phyloP scores from a whole-genome alignment of 768 basidiomycete genomes.

The Auricularia cornea region DNA sequence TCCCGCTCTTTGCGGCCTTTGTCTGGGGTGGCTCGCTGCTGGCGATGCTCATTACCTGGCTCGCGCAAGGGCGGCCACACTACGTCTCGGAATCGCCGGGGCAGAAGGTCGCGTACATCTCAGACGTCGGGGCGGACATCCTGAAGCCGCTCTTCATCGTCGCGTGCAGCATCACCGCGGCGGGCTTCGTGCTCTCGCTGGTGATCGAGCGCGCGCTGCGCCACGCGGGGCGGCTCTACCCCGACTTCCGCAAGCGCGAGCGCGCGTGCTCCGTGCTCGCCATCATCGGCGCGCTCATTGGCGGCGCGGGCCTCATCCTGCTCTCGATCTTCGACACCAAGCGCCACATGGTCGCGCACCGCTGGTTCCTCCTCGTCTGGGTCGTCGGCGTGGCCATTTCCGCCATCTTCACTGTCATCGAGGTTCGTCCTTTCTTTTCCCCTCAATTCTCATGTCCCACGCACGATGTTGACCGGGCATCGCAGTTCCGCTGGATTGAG shows the following conservation, averaged over 20 bases:
- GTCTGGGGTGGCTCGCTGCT: slow-evolving; percentile 38
- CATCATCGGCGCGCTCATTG: slow-evolving; percentile 50
- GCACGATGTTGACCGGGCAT: not conserved
- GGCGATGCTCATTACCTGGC: slow-evolving; percentile 66
- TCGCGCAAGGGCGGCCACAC: slow-evolving; percentile 51
- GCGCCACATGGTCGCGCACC: slow-evolving; percentile 42
- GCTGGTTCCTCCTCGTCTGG: slow-evolving; percentile 63
- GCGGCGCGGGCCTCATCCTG: slow-evolving; percentile 55
- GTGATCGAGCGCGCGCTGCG: slow-evolving; percentile 53
- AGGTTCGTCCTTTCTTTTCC: slow-evolving; percentile 31
- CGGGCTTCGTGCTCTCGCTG: slow-evolving; percentile 53
- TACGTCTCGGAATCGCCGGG: slow-evolving; percentile 30
- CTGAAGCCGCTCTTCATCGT: slow-evolving; percentile 70
- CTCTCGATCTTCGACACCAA: slow-evolving; percentile 67
- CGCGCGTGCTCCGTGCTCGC: slow-evolving; percentile 45
- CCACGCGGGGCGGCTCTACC: slow-evolving; percentile 48
- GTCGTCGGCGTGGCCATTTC: slow-evolving; percentile 63
- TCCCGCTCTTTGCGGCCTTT: slow-evolving; percentile 3
- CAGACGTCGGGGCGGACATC: slow-evolving; percentile 61
- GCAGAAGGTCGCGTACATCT: slow-evolving; percentile 58
- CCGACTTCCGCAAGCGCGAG: slow-evolving; percentile 46
- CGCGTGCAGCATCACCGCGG: slow-evolving; percentile 54
- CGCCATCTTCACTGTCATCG: slow-evolving; percentile 67
- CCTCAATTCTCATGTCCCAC: not conserved
- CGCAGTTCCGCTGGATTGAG: slow-evolving; percentile 1